Percentiles rank a stretch among this genome's conserved stretches.
Conservation (phyloP, 495 filamentous ascomycete genomes). For the Daldinia childiae region DNA sequence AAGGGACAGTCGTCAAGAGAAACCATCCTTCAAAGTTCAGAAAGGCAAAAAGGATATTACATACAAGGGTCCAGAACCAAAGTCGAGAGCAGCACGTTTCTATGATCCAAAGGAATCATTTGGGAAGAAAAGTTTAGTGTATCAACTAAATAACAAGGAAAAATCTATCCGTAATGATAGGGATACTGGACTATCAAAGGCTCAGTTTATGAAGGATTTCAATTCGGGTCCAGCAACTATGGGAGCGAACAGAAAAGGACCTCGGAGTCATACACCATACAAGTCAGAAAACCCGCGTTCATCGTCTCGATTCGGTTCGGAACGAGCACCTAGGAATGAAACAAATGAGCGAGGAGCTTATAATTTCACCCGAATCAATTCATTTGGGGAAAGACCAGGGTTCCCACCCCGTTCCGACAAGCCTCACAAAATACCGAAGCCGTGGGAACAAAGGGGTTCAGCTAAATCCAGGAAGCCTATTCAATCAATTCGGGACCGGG, state of each 20-base stretch:
- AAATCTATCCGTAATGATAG: not conserved
- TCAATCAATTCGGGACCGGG: not conserved
- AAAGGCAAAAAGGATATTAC: conserved; percentile 60
- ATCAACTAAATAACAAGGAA: conserved; percentile 44
- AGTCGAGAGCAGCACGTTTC: conserved; percentile 55
- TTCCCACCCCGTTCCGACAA: no score
- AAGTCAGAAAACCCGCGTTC: no score
- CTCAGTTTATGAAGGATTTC: conserved; percentile 38
- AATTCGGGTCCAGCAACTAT: not conserved
- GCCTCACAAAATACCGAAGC: no score
- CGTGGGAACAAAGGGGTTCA: no score
- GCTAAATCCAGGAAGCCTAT: no score
- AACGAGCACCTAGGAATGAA: no score
- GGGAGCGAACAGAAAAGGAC: not conserved
- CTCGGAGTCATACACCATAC: no score
- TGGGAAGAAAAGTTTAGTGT: conserved; percentile 59
- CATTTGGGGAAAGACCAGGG: no score
- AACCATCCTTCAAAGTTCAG: conserved; percentile 50
- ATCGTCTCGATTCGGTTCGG: no score
- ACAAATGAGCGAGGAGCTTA: no score
- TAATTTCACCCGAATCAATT: no score
- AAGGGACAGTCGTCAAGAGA: not conserved
- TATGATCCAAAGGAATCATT: conserved; percentile 51
- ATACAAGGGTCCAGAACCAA: conserved; percentile 40
- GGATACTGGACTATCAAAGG: conserved; percentile 10